Evolutionary conservation across 192 early-diverging fungal species (phyloP).

Genomic region (Glomus cerebriforme): DNA sequence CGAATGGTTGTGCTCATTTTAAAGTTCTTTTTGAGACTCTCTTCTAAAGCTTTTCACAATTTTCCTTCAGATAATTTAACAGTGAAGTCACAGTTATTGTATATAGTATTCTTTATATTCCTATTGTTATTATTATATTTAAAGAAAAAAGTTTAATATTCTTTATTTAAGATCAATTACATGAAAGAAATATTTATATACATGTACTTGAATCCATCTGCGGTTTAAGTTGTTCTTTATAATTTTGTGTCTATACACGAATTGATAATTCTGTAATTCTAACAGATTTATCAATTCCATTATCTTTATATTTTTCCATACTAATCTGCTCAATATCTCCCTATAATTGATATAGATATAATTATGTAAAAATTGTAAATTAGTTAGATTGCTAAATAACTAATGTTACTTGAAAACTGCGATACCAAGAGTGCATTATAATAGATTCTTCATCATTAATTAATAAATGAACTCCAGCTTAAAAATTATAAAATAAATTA

Average conservation of each 20-base stretch:
- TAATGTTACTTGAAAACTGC: constrained; percentile 67
- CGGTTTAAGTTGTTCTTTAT: constrained; percentile 81
- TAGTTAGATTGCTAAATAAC: too few species aligned
- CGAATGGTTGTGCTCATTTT: too few species aligned
- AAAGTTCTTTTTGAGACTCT: constrained; percentile 84
- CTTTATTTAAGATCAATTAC: not conserved
- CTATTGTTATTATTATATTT: not conserved
- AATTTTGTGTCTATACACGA: constrained; percentile 82
- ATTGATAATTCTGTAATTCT: constrained; percentile 93
- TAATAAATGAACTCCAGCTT: constrained; percentile 76
- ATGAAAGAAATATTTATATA: not conserved
- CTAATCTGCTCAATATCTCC: constrained; percentile 67
- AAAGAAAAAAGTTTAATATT: not conserved
- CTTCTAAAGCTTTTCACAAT: constrained; percentile 70
- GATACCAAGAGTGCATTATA: constrained; percentile 91
- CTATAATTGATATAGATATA: too few species aligned
- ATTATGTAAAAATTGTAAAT: too few species aligned
- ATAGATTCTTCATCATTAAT: constrained; percentile 73
- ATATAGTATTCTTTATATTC: not conserved
- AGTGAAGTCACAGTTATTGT: constrained; percentile 32
- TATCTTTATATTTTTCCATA: constrained; percentile 65
- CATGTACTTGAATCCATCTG: constrained; percentile 54
- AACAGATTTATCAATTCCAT: constrained; percentile 76
- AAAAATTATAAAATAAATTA: not conserved
- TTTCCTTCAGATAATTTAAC: constrained; percentile 71